These are phyloP conservation scores for Wickerhamomyces subpelliculosus DNA, from an alignment of 805 yeast genomes.

Conservation along the genomic window DNA sequence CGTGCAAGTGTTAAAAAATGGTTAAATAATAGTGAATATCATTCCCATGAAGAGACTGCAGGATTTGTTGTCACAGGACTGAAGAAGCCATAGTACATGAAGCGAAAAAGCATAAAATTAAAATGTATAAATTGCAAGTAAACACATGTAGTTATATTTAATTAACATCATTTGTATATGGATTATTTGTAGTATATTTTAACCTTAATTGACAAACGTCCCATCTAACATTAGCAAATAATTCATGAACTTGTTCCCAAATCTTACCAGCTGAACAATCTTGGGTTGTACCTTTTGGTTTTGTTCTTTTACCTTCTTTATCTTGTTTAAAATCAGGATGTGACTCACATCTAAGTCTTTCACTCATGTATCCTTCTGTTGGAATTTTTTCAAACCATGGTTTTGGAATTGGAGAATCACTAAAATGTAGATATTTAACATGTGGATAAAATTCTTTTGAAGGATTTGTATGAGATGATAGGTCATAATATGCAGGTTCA, in stretches of 20 bases:
- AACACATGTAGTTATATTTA: not conserved
- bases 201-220: not conserved
- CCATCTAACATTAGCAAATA: not conserved
- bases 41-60: conserved; percentile 41
- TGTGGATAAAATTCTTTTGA: conserved; percentile 10
- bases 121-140: too few species aligned
- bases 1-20: conserved; percentile 33
- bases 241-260: not conserved
- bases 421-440: conserved; percentile 45
- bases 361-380: not conserved
- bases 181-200: not conserved
- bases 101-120: too few species aligned
- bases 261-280: not conserved
- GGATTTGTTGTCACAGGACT: conserved; percentile 39
- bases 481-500: not conserved
- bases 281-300: not conserved
- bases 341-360: not conserved
- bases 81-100: too few species aligned
- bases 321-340: not conserved
- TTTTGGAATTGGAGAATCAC: conserved; percentile 55
- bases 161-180: not conserved
- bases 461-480: not conserved
- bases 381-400: conserved; percentile 38
- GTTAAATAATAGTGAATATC: conserved; percentile 31
- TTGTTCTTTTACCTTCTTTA: not conserved